These are phyloP conservation scores for Solanum virginianum DNA, from an alignment of 257 asterid genomes.

Conservation along the genomic window DNA sequence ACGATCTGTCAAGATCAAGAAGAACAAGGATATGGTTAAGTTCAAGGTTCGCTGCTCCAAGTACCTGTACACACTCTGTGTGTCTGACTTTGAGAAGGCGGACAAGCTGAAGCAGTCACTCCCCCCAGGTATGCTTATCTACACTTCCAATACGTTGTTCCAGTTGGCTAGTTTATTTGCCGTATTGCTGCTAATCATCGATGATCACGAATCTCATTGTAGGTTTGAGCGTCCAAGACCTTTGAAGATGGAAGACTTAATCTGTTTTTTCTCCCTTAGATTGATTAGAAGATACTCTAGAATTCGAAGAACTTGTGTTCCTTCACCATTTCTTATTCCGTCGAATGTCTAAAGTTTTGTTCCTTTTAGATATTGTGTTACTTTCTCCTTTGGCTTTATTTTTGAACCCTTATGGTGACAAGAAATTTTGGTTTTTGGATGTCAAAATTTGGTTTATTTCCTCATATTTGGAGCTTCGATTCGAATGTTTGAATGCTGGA, in stretches of 20 bases:
- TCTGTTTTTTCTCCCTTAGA: not conserved
- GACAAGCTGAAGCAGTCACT: slow-evolving; percentile 25
- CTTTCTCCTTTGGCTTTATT: not conserved
- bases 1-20: slow-evolving; percentile 18
- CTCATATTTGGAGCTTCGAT: too few species aligned
- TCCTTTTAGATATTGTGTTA: not conserved
- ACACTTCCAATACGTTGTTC: not conserved
- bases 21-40: slow-evolving; percentile 18
- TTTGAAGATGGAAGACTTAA: not conserved
- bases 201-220: not conserved
- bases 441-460: too few species aligned
- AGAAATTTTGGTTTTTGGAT: not conserved
- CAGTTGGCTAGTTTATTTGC: not conserved
- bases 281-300: not conserved
- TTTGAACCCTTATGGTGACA: not conserved
- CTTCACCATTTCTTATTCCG: not conserved
- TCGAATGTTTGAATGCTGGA: too few species aligned
- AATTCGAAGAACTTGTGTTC: not conserved
- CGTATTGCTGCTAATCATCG: not conserved
- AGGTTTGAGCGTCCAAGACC: slow-evolving; percentile 29
- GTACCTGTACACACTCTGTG: slow-evolving; percentile 18
- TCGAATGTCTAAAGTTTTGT: not conserved
- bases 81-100: slow-evolving; percentile 17
- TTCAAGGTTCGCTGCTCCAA: slow-evolving; percentile 25
- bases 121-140: slow-evolving; percentile 10